Evolutionary conservation across 345 rosid genomes (phyloP), one percentile per base, ranked within the genome.

Genomic region (Hibiscus tridactylites): DNA sequence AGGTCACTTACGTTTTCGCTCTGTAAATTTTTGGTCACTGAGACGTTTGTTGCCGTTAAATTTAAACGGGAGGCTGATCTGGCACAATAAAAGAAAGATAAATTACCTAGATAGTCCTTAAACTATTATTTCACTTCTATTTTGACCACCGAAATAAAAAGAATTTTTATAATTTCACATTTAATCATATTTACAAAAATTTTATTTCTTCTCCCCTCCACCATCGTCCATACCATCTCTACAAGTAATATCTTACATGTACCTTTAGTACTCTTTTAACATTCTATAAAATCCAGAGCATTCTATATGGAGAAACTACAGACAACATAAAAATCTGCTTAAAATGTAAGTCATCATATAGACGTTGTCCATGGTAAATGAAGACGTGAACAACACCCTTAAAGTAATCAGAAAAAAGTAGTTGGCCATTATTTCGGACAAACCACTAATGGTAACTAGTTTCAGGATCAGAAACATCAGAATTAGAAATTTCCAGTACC

Each of bases 291-390:
- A 57, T 44, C 72, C 56, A 15, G 12, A 82, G 78, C 91, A 87
- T 87, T 72, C 76, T 82, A 50, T 77, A 78, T 52, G 89, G 89
- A 52, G 87, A 84, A 71, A 87, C 89, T 82, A 88, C 86, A 78
- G 87, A 83, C 70, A 83, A 47, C 79, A 81, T 77, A 80, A 85
- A 87, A 71, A 85, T 78, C 89, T 87, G 80, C 80, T 59, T 60
- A 76, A 73, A 72, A 31, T 61, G 78, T 21, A 1, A 21, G 63
- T 47, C 42, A 67, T 39, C 42, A 37, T 37, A 37, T 37, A 33
- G 37, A 37, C 42, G 8, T 37, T 37, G 42, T 37, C 42, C 8
- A 0, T 37, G 42, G 8, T 37, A 37, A 37, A 58, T 17, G 61
- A 50, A 74, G 76, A 74, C 47, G 73, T 44, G 53, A 62, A 21